Evolutionary conservation across 768 basidiomycete species (phyloP).

Genomic region (Cantharellus cinnabarinus): DNA sequence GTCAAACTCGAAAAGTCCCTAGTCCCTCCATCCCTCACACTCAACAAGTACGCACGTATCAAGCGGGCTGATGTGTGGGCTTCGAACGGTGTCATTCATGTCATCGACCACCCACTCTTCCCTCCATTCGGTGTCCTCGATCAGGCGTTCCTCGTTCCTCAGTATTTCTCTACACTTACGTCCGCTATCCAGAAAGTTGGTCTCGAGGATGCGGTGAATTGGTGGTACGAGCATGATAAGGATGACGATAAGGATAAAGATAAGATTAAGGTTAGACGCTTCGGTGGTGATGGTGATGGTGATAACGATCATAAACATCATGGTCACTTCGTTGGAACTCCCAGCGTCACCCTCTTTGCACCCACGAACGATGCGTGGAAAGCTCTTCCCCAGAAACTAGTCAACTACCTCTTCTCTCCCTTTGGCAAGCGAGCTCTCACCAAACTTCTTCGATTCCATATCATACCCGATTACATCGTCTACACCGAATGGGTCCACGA

Average conservation of each 20-base stretch:
- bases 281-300: conserved; percentile 2
- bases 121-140: conserved; percentile 1
- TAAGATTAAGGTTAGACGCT: neutral
- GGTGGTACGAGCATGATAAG: conserved; percentile 1
- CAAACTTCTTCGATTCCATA: conserved; percentile 18
- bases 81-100: conserved; percentile 6
- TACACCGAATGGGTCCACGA: conserved; percentile 5
- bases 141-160: neutral
- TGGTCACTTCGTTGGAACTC: neutral
- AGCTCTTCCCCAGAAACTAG: conserved; percentile 16
- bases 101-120: conserved; percentile 3
- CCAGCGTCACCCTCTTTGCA: conserved; percentile 12
- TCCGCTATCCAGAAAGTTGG: conserved; percentile 2
- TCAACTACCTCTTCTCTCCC: conserved; percentile 19
- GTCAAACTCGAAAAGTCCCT: conserved; percentile 4
- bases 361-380: conserved; percentile 18
- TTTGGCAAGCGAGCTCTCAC: conserved; percentile 15
- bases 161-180: conserved; percentile 2
- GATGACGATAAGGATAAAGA: neutral
- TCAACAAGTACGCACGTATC: conserved; percentile 5
- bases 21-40: conserved; percentile 2
- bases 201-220: conserved; percentile 4
- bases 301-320: too few relatives aligned
- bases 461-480: conserved; percentile 6
- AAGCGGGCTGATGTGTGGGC: conserved; percentile 1